These are phyloP conservation scores for Gremmenia infestans DNA, from an alignment of 2,329 filamentous ascomycete genomes.

Conservation along the genomic window DNA sequence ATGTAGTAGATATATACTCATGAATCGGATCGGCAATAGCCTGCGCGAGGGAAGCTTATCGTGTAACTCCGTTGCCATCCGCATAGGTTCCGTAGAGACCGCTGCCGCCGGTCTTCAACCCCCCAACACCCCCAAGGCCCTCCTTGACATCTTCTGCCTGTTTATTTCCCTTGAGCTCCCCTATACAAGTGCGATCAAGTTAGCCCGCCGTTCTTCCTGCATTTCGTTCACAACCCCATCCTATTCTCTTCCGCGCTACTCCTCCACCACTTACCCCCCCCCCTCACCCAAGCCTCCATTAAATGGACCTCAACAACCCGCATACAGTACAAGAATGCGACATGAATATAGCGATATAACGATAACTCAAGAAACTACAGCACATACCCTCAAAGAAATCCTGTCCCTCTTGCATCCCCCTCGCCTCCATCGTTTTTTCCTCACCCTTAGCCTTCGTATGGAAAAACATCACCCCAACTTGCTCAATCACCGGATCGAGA, in stretches of 20 bases:
- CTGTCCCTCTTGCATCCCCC: slow-evolving; percentile 36
- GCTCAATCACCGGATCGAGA: slow-evolving; percentile 36
- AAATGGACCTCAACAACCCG: no score
- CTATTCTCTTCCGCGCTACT: no score
- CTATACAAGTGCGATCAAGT: slow-evolving; percentile 14
- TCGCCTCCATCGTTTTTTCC: slow-evolving; percentile 35
- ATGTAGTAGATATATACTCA: no score
- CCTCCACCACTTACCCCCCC: no score
- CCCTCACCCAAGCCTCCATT: no score
- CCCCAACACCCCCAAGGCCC: slow-evolving; percentile 20
- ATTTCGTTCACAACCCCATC: not conserved
- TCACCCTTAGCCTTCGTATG: slow-evolving; percentile 39
- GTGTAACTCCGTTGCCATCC: no score
- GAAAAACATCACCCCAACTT: slow-evolving; percentile 35
- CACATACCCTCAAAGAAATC: slow-evolving; percentile 24
- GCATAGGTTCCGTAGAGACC: not conserved
- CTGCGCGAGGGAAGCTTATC: no score
- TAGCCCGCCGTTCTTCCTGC: not conserved
- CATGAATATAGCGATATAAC: no score
- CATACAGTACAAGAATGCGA: no score
- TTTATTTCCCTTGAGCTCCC: slow-evolving; percentile 34
- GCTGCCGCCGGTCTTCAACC: slow-evolving; percentile 15
- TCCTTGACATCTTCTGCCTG: slow-evolving; percentile 31
- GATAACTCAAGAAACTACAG: no score
- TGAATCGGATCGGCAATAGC: no score